phyloP scores from a whole-genome alignment of 768 basidiomycete species.

The Amanita thiersii region DNA sequence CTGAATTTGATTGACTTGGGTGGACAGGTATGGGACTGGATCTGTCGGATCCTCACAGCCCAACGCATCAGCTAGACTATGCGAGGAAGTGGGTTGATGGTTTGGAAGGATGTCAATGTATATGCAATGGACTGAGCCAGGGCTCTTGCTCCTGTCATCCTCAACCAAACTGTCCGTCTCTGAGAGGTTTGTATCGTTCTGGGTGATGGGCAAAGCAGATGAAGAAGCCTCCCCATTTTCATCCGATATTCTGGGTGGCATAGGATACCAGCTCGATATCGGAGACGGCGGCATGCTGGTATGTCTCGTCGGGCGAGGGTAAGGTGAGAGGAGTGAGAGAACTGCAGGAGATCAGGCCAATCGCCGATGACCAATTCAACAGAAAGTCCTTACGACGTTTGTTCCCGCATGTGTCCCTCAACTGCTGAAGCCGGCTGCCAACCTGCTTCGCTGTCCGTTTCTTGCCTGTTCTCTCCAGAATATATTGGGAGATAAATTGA shows the following conservation, averaged over 20 bases:
- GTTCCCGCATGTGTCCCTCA: conserved; percentile 66
- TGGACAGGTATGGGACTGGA: conserved; percentile 9
- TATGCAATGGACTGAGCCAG: conserved; percentile 26
- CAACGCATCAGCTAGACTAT: conserved; percentile 4
- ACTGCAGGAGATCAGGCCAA: conserved; percentile 23
- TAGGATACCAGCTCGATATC: conserved; percentile 16
- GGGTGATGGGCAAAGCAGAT: conserved; percentile 27
- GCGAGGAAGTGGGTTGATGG: conserved; percentile 8
- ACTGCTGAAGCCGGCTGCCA: conserved; percentile 72
- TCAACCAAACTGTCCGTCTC: conserved; percentile 23
- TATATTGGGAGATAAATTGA: conserved; percentile 74
- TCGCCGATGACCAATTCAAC: conserved; percentile 6
- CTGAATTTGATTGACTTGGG: conserved; percentile 21
- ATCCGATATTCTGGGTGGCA: conserved; percentile 20
- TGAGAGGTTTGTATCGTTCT: conserved; percentile 26
- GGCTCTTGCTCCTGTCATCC: conserved; percentile 20
- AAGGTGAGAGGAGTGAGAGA: conserved; percentile 36
- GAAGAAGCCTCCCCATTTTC: conserved; percentile 32
- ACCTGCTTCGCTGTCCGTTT: conserved; percentile 72
- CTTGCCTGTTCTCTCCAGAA: conserved; percentile 60
- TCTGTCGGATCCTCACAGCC: conserved; percentile 10
- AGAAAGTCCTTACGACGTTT: conserved; percentile 48
- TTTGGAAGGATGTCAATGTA: conserved; percentile 40
- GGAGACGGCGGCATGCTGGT: conserved; percentile 20
- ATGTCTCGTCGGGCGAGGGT: conserved; percentile 18